These are phyloP conservation scores for Phytopythium oedochilum DNA, from an alignment of 352 stramenopile genomes.

Conservation along the genomic window DNA sequence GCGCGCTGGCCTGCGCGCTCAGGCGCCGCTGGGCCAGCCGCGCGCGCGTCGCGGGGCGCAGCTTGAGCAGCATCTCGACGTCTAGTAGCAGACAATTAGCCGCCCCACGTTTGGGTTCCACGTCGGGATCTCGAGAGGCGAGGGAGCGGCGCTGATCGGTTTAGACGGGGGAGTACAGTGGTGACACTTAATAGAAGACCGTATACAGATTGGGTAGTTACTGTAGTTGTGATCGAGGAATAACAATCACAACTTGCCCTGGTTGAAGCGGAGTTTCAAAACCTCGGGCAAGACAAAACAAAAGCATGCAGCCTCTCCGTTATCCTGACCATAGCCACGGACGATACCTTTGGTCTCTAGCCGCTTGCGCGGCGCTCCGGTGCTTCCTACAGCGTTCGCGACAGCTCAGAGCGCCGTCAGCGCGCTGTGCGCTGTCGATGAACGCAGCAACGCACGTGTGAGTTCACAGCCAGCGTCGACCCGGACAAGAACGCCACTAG, in stretches of 20 bases:
- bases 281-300: too few relatives aligned
- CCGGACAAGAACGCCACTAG: too few relatives aligned
- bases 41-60: background rate
- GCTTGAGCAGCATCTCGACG: slow-evolving; percentile 5
- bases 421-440: background rate
- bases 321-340: too few relatives aligned
- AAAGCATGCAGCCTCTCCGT: too few relatives aligned
- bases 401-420: slow-evolving; percentile 3
- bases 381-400: background rate
- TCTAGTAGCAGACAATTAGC: background rate
- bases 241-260: background rate
- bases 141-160: background rate
- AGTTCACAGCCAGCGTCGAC: too few relatives aligned
- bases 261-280: background rate
- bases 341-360: too few relatives aligned
- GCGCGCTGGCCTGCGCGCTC: background rate
- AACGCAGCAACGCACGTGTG: background rate
- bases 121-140: background rate
- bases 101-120: background rate
- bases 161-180: background rate
- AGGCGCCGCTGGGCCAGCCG: slow-evolving; percentile 2
- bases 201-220: background rate
- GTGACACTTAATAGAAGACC: background rate
- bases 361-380: background rate
- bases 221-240: too few relatives aligned